Evolutionary conservation across 306 rosid genomes (phyloP).

Genomic region (Lithocarpus polystachyus): DNA sequence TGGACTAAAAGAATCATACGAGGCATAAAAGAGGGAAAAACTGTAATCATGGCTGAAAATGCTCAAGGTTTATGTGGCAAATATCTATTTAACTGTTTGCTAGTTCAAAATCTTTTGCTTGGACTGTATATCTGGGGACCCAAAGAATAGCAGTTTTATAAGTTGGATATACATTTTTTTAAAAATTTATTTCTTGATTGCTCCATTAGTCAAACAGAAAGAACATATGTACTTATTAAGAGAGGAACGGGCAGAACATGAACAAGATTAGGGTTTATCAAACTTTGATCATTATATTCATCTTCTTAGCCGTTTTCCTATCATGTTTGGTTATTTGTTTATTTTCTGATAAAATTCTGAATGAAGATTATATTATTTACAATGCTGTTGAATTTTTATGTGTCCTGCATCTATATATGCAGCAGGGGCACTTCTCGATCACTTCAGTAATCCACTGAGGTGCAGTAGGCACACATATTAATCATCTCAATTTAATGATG

Average conservation of each 20-base stretch:
- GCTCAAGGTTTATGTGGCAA: neutral
- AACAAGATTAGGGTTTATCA: neutral
- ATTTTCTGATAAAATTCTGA: no score
- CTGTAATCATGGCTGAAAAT: neutral
- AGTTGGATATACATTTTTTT: neutral
- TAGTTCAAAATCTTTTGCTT: neutral
- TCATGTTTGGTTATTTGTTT: neutral
- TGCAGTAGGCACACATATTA: neutral
- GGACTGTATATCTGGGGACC: neutral
- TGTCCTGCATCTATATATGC: neutral
- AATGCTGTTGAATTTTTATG: neutral
- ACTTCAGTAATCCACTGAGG: neutral
- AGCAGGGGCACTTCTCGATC: neutral
- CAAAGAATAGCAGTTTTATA: neutral
- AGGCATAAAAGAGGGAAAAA: neutral
- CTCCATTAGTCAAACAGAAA: neutral
- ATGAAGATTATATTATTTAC: neutral
- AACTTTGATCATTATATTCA: neutral
- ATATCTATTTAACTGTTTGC: neutral
- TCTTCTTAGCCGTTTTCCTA: no score
- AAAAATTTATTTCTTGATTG: neutral
- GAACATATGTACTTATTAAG: neutral
- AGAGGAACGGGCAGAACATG: neutral
- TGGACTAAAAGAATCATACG: neutral
- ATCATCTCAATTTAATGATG: neutral